phyloP scores from a whole-genome alignment of 129 eudicot genomes.

The Flaveria linearis region DNA sequence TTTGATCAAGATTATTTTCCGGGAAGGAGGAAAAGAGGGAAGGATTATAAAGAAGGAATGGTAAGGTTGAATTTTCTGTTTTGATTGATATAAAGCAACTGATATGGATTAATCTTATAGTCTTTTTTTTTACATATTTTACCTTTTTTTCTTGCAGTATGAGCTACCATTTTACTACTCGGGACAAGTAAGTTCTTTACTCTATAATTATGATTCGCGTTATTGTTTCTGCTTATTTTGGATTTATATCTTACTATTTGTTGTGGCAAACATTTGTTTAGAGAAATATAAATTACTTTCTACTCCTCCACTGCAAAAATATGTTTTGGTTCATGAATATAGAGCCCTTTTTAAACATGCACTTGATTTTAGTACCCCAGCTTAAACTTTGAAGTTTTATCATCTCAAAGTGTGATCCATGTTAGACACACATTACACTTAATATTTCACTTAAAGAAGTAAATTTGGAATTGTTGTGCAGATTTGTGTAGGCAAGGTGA shows the following conservation, averaged over 20 bases:
- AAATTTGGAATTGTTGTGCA: too few species aligned
- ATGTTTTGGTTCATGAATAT: background rate
- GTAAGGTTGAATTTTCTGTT: constrained; percentile 40
- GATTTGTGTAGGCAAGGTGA: too few species aligned
- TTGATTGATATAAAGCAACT: background rate
- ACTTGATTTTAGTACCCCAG: too few species aligned
- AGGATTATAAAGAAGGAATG: constrained; percentile 95
- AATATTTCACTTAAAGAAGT: too few species aligned
- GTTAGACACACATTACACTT: too few species aligned
- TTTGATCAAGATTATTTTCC: constrained; percentile 95
- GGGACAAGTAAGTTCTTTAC: constrained; percentile 75
- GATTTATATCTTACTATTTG: too few species aligned
- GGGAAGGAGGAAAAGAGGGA: constrained; percentile 96
- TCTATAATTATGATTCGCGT: background rate
- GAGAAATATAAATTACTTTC: too few species aligned
- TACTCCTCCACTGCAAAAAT: background rate
- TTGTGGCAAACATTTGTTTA: too few species aligned
- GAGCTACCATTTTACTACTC: constrained; percentile 98
- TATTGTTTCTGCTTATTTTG: background rate
- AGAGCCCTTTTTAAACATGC: background rate
- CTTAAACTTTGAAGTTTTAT: too few species aligned
- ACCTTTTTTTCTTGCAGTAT: constrained; percentile 59
- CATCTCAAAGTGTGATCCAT: too few species aligned
- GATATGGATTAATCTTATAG: constrained; percentile 8
- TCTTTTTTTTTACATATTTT: constrained; percentile 23